Conservation (phyloP, 805 yeast genomes). For the Phaffomyces opuntiae region DNA sequence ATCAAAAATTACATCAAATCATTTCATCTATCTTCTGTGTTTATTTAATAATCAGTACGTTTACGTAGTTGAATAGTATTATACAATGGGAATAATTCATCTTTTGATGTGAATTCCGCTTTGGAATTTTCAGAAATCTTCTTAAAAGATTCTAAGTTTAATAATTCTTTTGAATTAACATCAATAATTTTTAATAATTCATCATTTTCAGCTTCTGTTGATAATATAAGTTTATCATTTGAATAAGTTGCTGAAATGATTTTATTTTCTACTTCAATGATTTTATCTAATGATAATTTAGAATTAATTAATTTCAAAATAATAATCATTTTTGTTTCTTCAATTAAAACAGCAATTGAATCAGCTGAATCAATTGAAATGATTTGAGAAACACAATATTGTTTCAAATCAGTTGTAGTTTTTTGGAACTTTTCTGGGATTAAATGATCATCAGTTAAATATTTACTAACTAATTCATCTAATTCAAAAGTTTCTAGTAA, state of each 20-base stretch:
- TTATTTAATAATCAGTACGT: constrained; percentile 51
- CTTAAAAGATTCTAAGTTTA: constrained; percentile 28
- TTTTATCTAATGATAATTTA: constrained; percentile 21
- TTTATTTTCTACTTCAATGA: constrained; percentile 24
- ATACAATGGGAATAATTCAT: constrained; percentile 39
- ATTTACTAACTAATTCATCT: constrained; percentile 32
- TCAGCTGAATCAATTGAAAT: constrained; percentile 27
- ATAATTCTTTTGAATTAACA: constrained; percentile 25
- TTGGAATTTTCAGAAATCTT: constrained; percentile 12
- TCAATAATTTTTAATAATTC: constrained; percentile 11
- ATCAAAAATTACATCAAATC: neutral
- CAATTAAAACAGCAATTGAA: constrained; percentile 39
- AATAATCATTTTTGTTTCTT: constrained; percentile 40
- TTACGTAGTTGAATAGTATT: constrained; percentile 48
- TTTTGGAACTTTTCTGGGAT: constrained; percentile 62
- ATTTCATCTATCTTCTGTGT: neutral
- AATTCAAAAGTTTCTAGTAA: constrained; percentile 45
- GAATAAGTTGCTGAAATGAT: constrained; percentile 27
- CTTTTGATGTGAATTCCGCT: constrained; percentile 18
- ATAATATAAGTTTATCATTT: constrained; percentile 27
- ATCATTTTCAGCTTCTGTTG: constrained; percentile 28
- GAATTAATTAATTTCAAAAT: constrained; percentile 22
- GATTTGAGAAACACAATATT: constrained; percentile 45
- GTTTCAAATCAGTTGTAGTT: constrained; percentile 39
- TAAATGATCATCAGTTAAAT: constrained; percentile 48